Evolutionary conservation across 2,329 filamentous ascomycete genomes (phyloP).

Genomic region (Fusarium penzigii): DNA sequence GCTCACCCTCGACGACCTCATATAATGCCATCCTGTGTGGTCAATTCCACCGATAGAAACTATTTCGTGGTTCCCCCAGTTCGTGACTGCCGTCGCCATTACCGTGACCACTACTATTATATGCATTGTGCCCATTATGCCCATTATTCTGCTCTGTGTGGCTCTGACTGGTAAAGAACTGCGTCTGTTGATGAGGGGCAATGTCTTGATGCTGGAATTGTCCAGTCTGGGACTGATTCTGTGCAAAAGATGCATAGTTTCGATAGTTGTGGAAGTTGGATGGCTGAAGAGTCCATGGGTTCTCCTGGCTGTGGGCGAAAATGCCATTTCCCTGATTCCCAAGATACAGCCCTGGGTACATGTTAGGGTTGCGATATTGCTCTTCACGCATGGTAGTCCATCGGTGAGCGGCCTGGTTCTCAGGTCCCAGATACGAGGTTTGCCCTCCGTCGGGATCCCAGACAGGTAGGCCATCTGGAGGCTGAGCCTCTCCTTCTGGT

Average conservation of each 20-base stretch:
- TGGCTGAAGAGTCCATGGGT: conserved; percentile 11
- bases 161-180: too few relatives aligned
- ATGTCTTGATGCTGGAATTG: background rate
- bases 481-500: conserved; percentile 64
- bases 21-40: too few relatives aligned
- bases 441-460: conserved; percentile 25
- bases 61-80: too few relatives aligned
- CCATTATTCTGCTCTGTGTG: too few relatives aligned
- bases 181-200: too few relatives aligned
- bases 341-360: too few relatives aligned
- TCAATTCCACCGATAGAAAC: too few relatives aligned
- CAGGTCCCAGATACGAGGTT: conserved; percentile 22
- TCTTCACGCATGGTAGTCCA: conserved; percentile 15
- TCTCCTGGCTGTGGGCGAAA: background rate
- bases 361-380: conserved; percentile 1
- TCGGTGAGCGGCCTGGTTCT: conserved; percentile 27
- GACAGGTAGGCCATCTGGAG: conserved; percentile 36
- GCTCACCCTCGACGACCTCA: too few relatives aligned
- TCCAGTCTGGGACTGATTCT: conserved; percentile 5
- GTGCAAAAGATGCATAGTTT: conserved; percentile 15
- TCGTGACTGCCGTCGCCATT: too few relatives aligned
- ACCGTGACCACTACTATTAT: too few relatives aligned
- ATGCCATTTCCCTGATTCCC: too few relatives aligned
- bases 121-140: too few relatives aligned
- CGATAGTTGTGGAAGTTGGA: conserved; percentile 7